Percentiles rank a stretch among this genome's conserved stretches.
Conservation (phyloP, 2,329 filamentous ascomycete genomes). For the Fusarium avenaceum region DNA sequence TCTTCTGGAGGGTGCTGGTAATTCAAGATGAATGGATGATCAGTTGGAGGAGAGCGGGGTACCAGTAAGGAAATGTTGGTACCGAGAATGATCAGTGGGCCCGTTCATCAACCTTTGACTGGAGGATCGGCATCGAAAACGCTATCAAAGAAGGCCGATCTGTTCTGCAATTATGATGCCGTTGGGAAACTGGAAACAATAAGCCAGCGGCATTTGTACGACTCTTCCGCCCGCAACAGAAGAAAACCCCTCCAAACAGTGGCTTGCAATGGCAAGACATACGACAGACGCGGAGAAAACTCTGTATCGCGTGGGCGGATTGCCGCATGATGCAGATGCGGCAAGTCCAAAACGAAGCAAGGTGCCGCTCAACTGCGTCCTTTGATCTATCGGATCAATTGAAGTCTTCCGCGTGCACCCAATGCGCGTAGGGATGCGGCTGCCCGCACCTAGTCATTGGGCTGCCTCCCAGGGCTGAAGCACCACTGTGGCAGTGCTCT, state of each 20-base stretch:
- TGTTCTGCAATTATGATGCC: slow-evolving; percentile 14
- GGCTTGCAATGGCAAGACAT: slow-evolving; percentile 26
- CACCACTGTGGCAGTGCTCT: slow-evolving; percentile 40
- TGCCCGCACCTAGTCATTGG: slow-evolving; percentile 23
- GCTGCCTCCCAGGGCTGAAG: slow-evolving; percentile 40
- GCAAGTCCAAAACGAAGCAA: slow-evolving; percentile 43
- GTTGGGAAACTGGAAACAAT: slow-evolving; percentile 25
- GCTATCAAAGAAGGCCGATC: slow-evolving; percentile 26
- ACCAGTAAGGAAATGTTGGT: slow-evolving; percentile 25
- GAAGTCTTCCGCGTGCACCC: slow-evolving; percentile 38
- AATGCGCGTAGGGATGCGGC: slow-evolving; percentile 30
- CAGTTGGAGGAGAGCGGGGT: slow-evolving; percentile 41
- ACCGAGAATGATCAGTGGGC: slow-evolving; percentile 29
- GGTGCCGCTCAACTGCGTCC: slow-evolving; percentile 24
- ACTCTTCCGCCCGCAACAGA: slow-evolving; percentile 24
- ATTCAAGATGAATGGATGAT: slow-evolving; percentile 38
- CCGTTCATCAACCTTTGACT: slow-evolving; percentile 25
- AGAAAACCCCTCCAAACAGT: slow-evolving; percentile 23
- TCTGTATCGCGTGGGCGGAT: slow-evolving; percentile 35
- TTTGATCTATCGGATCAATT: slow-evolving; percentile 48
- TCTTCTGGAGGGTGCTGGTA: slow-evolving; percentile 34
- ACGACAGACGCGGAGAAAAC: slow-evolving; percentile 37
- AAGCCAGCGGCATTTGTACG: slow-evolving; percentile 20
- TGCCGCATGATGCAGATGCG: slow-evolving; percentile 42
- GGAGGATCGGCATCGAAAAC: slow-evolving; percentile 18